phyloP scores from a whole-genome alignment of 2,329 filamentous ascomycete species.

The Colletotrichum somersetense region DNA sequence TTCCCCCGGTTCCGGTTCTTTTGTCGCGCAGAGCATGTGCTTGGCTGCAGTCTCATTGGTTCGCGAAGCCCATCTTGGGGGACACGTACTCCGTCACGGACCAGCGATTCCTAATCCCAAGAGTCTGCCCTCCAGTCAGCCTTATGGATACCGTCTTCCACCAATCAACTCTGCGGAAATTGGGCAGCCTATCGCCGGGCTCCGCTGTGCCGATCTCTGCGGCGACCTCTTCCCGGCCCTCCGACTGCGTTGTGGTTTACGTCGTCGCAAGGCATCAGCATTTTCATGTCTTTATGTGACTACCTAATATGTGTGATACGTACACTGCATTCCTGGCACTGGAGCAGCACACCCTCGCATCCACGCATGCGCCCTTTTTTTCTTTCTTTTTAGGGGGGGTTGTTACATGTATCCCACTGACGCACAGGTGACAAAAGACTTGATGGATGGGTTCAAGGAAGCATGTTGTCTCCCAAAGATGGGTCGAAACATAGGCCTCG shows the following conservation, averaged over 20 bases:
- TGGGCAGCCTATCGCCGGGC: constrained; percentile 40
- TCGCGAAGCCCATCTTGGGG: constrained; percentile 24
- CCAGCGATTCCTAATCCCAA: constrained; percentile 11
- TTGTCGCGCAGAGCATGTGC: constrained; percentile 6
- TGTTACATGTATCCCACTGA: constrained; percentile 3
- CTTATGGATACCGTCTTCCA: constrained; percentile 21
- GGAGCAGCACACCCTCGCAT: neutral
- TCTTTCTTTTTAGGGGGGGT: neutral
- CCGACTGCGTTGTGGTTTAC: constrained; percentile 21
- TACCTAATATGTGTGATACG: neutral
- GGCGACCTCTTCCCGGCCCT: constrained; percentile 19
- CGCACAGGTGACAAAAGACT: constrained; percentile 5
- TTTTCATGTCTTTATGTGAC: constrained; percentile 5
- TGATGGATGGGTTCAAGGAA: neutral
- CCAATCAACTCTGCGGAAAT: constrained; percentile 38
- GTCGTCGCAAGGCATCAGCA: constrained; percentile 40
- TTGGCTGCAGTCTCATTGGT: constrained; percentile 17
- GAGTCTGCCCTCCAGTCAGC: constrained; percentile 35
- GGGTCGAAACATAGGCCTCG: constrained; percentile 24
- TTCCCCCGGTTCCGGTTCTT: constrained; percentile 1
- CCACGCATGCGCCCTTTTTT: constrained; percentile 1
- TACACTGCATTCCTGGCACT: constrained; percentile 6
- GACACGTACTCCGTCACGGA: constrained; percentile 37
- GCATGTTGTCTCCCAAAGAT: neutral
- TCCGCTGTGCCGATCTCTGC: constrained; percentile 34